Evolutionary conservation across 164 flowering plant species (phyloP).

Genomic region (Aristolochia californica): DNA sequence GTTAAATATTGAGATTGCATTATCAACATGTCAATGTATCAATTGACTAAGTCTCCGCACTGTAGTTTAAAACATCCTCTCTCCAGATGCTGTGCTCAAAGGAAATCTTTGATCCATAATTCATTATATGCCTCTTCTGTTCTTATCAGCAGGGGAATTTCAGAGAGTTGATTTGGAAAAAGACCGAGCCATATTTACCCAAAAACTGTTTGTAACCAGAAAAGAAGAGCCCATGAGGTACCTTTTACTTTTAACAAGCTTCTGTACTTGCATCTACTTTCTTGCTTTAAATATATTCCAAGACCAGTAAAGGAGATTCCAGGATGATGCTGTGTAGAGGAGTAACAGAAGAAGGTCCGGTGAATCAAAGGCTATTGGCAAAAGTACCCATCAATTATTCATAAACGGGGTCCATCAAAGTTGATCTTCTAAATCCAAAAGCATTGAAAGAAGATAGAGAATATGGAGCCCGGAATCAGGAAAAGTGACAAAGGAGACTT

Average conservation of each 20-base stretch:
- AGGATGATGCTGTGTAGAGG: slow-evolving; percentile 42
- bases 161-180: slow-evolving; percentile 13
- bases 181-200: slow-evolving; percentile 19
- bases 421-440: slow-evolving; percentile 40
- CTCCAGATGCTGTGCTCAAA: not conserved
- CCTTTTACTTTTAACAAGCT: slow-evolving; percentile 57
- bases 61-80: not conserved
- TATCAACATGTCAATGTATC: not conserved
- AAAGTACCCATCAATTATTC: slow-evolving; percentile 48
- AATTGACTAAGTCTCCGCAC: not conserved
- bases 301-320: slow-evolving; percentile 62
- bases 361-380: slow-evolving; percentile 44
- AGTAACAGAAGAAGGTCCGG: slow-evolving; percentile 44
- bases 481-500: slow-evolving; percentile 40
- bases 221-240: slow-evolving; percentile 31
- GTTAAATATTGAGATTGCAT: not conserved
- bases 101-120: not conserved
- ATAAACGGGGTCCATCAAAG: slow-evolving; percentile 22
- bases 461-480: slow-evolving; percentile 50
- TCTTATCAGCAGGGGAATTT: slow-evolving; percentile 25
- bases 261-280: slow-evolving; percentile 55
- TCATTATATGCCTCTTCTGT: no score
- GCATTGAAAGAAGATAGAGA: slow-evolving; percentile 26
- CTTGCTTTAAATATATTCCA: slow-evolving; percentile 68
- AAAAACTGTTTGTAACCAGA: slow-evolving; percentile 41